phyloP scores from a whole-genome alignment of 176 grass and related monocot species.

The Dendrocalamus sinicus region DNA sequence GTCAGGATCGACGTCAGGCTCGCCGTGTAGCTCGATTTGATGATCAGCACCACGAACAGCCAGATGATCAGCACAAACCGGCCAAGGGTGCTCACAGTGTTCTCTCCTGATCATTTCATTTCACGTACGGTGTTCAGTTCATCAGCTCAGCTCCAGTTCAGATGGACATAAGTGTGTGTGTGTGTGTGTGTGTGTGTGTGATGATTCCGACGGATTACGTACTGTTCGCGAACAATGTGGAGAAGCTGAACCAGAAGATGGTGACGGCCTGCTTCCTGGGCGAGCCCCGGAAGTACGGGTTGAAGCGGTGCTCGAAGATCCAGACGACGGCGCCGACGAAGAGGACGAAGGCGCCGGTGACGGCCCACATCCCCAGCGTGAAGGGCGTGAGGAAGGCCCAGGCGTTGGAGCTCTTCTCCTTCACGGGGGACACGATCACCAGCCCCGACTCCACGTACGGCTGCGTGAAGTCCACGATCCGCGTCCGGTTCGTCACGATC shows the following conservation, averaged over 20 bases:
- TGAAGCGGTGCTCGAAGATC: conserved; percentile 80
- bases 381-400: conserved; percentile 92
- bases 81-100: conserved; percentile 82
- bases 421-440: conserved; percentile 65
- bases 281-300: conserved; percentile 68
- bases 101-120: conserved; percentile 59
- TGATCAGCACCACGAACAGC: conserved; percentile 93
- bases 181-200: too few relatives aligned
- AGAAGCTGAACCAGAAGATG: conserved; percentile 93
- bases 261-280: conserved; percentile 71
- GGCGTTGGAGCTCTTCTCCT: conserved; percentile 60
- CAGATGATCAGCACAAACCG: conserved; percentile 86
- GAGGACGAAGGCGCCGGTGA: conserved; percentile 67
- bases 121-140: neutral
- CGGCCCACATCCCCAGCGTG: conserved; percentile 76
- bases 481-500: conserved; percentile 70
- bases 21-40: conserved; percentile 95
- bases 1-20: conserved; percentile 96
- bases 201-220: conserved; percentile 6
- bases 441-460: conserved; percentile 84
- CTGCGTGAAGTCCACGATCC: conserved; percentile 86
- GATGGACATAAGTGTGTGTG: too few relatives aligned
- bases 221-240: conserved; percentile 88
- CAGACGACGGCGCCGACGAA: conserved; percentile 83
- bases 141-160: neutral